These are phyloP conservation scores for Syzygium aqueum DNA, from an alignment of 345 rosid genomes.

Conservation along the genomic window DNA sequence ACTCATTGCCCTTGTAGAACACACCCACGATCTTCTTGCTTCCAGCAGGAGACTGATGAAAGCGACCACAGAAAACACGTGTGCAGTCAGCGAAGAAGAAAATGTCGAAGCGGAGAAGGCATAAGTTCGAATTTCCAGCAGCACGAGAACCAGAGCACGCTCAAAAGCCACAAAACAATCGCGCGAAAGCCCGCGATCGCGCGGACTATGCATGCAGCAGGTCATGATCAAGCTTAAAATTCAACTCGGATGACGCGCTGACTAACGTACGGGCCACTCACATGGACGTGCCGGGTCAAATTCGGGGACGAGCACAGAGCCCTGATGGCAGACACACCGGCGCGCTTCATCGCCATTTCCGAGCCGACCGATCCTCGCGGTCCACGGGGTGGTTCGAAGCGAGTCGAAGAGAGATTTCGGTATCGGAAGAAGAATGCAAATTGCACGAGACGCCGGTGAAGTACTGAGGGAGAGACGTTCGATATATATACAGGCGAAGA, in stretches of 20 bases:
- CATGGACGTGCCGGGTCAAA: slow-evolving; percentile 40
- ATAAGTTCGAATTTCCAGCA: not conserved
- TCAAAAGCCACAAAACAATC: not conserved
- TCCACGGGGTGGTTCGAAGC: not conserved
- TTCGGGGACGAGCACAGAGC: slow-evolving; percentile 11
- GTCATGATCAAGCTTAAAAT: no score
- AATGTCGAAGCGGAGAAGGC: not conserved
- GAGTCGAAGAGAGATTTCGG: not conserved
- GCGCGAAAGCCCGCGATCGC: not conserved
- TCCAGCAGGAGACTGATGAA: slow-evolving; percentile 54
- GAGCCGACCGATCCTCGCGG: not conserved
- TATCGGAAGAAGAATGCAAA: not conserved
- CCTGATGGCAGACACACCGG: slow-evolving; percentile 39
- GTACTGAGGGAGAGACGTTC: not conserved
- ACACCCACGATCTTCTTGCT: slow-evolving; percentile 94
- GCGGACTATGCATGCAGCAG: not conserved
- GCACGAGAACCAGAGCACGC: not conserved
- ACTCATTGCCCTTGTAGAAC: slow-evolving; percentile 88
- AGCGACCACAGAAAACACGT: not conserved
- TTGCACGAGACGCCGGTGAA: not conserved
- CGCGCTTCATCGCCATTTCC: slow-evolving; percentile 53
- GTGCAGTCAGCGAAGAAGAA: not conserved
- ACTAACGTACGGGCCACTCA: slow-evolving; percentile 20
- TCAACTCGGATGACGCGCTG: not conserved
- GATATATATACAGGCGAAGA: not conserved